Conservation (phyloP, 2,329 filamentous ascomycete species). For the Fusarium nygamai region DNA sequence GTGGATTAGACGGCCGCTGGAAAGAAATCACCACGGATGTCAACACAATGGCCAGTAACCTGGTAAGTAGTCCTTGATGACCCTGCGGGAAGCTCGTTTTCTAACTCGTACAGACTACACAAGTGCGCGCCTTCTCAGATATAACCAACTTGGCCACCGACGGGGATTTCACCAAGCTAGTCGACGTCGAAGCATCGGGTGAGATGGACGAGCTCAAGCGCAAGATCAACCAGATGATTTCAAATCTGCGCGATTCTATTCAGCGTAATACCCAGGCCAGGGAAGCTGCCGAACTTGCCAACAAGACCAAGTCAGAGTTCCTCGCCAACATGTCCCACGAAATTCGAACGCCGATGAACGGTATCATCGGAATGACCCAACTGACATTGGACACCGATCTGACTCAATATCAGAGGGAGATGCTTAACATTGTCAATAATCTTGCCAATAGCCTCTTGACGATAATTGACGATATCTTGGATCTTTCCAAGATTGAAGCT, state of each 20-base stretch:
- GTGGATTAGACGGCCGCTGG: conserved; percentile 92
- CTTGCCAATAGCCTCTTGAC: conserved; percentile 95
- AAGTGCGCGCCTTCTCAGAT: conserved; percentile 97
- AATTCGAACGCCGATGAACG: conserved; percentile 96
- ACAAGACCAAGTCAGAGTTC: conserved; percentile 98
- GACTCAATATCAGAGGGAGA: conserved; percentile 94
- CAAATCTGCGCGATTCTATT: conserved; percentile 93
- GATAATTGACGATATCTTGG: conserved; percentile 88
- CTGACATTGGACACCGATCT: conserved; percentile 94
- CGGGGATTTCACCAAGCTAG: conserved; percentile 95
- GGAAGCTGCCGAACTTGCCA: conserved; percentile 94
- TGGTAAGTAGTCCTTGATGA: conserved; percentile 54
- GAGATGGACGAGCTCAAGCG: conserved; percentile 99
- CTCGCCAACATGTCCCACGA: conserved; percentile 99
- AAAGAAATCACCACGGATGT: conserved; percentile 98
- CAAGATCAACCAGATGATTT: conserved; percentile 99
- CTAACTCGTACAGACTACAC: conserved; percentile 75
- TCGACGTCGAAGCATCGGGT: conserved; percentile 95
- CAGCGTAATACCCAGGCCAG: conserved; percentile 95
- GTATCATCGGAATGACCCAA: conserved; percentile 98
- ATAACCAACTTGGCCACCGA: conserved; percentile 98
- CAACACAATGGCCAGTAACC: conserved; percentile 85
- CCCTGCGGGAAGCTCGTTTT: not conserved
- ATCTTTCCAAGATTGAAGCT: conserved; percentile 87
- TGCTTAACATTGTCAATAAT: conserved; percentile 98